A percentile compares a stretch with the other conserved stretches of the same genome.
These are phyloP conservation scores for Pseudogymnoascus sp. DNA, from an alignment of 2,329 filamentous ascomycete genomes.

Conservation along the genomic window DNA sequence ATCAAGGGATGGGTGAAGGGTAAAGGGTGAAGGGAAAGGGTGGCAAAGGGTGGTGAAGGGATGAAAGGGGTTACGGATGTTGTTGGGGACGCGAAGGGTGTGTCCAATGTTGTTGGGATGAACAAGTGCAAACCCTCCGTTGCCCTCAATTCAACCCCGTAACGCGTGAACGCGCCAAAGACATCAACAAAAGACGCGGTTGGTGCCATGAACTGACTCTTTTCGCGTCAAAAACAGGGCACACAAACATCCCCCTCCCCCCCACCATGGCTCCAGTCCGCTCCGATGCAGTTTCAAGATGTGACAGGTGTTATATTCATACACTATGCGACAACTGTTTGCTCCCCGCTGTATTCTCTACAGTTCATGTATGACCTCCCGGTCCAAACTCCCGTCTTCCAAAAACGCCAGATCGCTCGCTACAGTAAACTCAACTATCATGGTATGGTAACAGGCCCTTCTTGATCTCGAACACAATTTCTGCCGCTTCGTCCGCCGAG, in stretches of 20 bases:
- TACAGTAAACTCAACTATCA: slow-evolving; percentile 2
- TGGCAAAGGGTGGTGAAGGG: slow-evolving; percentile 34
- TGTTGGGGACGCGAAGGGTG: not conserved
- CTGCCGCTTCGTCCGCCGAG: slow-evolving; percentile 62
- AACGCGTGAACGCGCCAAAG: not conserved
- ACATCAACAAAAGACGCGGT: slow-evolving; percentile 7
- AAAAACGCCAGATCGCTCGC: slow-evolving; percentile 3
- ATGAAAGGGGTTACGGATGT: slow-evolving; percentile 32
- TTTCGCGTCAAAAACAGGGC: slow-evolving; percentile 1
- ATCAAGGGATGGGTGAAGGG: not conserved
- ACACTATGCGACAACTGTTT: not conserved
- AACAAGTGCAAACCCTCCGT: slow-evolving; percentile 4
- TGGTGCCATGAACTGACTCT: slow-evolving; percentile 2
- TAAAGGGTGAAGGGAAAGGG: slow-evolving; percentile 18
- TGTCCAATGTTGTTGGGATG: slow-evolving; percentile 7
- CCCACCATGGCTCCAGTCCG: not conserved
- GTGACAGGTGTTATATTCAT: slow-evolving; percentile 5
- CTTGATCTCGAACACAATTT: slow-evolving; percentile 72
- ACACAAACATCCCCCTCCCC: not conserved
- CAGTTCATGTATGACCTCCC: not conserved
- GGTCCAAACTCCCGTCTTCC: not conserved
- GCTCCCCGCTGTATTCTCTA: not conserved
- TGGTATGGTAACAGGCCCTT: slow-evolving; percentile 62
- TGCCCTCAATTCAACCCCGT: not conserved
- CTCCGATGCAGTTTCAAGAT: not conserved